phyloP scores from a whole-genome alignment of 208 protist species.

The Pavlovales sp. region DNA sequence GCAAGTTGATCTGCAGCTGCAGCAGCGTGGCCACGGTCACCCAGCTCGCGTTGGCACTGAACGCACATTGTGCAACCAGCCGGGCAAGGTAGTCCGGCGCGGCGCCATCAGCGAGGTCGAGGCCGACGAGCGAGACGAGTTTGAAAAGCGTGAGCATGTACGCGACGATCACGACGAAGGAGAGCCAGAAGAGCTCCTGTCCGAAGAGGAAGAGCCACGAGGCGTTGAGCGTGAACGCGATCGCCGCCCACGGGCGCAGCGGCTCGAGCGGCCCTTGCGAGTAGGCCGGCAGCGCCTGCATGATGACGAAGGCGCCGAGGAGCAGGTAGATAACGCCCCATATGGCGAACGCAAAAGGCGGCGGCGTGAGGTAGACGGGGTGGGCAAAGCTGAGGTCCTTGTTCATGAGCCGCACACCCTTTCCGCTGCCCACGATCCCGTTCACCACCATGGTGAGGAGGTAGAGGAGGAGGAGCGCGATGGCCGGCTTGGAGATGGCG shows the following conservation, averaged over 20 bases:
- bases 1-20: too few relatives aligned
- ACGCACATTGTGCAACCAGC: too few relatives aligned
- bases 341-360: background rate
- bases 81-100: too few relatives aligned
- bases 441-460: background rate
- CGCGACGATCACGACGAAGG: background rate
- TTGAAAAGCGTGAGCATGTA: background rate
- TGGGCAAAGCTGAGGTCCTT: background rate
- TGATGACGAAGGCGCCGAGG: background rate
- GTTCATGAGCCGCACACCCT: background rate
- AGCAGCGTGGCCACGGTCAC: too few relatives aligned
- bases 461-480: background rate
- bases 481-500: too few relatives aligned
- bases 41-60: too few relatives aligned
- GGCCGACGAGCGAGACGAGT: background rate
- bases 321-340: conserved; percentile 8
- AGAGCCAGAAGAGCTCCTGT: background rate
- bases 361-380: background rate
- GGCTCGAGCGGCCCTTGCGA: background rate
- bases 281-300: background rate
- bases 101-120: background rate
- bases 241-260: background rate
- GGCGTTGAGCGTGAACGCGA: background rate
- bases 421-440: background rate
- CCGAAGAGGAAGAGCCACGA: conserved; percentile 5